These are phyloP conservation scores for Talaromyces trachyspermus DNA, from an alignment of 495 filamentous ascomycete species.

Conservation along the genomic window DNA sequence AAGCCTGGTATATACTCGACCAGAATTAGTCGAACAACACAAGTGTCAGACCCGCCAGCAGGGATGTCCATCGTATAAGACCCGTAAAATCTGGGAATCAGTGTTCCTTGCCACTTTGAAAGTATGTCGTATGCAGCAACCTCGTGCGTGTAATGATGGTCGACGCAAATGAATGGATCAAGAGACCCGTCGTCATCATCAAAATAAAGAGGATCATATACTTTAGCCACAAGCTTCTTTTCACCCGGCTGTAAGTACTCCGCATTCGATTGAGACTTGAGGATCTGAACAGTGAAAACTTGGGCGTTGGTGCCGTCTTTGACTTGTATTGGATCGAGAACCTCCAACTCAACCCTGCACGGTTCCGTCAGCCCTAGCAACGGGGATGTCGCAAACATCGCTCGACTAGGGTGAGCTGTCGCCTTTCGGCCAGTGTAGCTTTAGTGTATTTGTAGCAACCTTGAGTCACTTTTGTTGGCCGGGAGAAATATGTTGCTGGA, in stretches of 20 bases:
- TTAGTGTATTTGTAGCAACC: slow-evolving; percentile 11
- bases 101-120: slow-evolving; percentile 13
- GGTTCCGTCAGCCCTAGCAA: slow-evolving; percentile 9
- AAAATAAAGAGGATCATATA: slow-evolving; percentile 25
- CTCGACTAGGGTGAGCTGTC: slow-evolving; percentile 11
- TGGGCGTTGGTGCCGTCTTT: slow-evolving; percentile 18
- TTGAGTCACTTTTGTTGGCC: slow-evolving; percentile 11
- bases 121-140: slow-evolving; percentile 16
- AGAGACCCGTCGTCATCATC: slow-evolving; percentile 18
- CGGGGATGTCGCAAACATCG: slow-evolving; percentile 18
- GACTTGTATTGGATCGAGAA: slow-evolving; percentile 14
- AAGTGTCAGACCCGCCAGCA: slow-evolving; percentile 10
- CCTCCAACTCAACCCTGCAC: slow-evolving; percentile 14
- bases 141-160: slow-evolving; percentile 23
- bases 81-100: slow-evolving; percentile 17
- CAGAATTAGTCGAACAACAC: slow-evolving; percentile 19
- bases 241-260: slow-evolving; percentile 6
- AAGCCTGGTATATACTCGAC: slow-evolving; percentile 17
- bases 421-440: slow-evolving; percentile 6
- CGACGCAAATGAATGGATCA: slow-evolving; percentile 19
- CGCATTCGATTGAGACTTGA: slow-evolving; percentile 1
- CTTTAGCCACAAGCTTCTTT: slow-evolving; percentile 19
- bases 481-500: slow-evolving; percentile 12
- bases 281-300: slow-evolving; percentile 15
- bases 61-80: slow-evolving; percentile 18